Evolutionary conservation across 78 protist genomes (phyloP).

Genomic region (Polysphondylium violaceum): DNA sequence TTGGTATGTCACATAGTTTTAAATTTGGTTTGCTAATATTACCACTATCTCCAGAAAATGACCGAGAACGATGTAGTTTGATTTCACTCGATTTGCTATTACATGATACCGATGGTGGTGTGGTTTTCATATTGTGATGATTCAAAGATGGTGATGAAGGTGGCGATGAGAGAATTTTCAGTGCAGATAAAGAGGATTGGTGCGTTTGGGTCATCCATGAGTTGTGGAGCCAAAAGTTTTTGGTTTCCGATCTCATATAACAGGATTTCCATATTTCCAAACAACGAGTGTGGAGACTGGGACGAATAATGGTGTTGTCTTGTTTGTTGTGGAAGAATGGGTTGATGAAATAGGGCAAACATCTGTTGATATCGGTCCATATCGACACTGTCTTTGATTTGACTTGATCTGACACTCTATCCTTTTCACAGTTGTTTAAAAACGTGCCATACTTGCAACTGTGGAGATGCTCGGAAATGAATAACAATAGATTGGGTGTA

Average conservation of each 20-base stretch:
- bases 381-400: slow-evolving; percentile 42
- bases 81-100: neutral
- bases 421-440: slow-evolving; percentile 53
- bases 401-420: slow-evolving; percentile 15
- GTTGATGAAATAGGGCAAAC: neutral
- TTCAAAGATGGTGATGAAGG: neutral
- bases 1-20: neutral
- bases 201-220: slow-evolving; percentile 22
- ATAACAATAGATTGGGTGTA: slow-evolving; percentile 72
- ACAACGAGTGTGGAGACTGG: slow-evolving; percentile 34
- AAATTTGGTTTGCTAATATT: neutral
- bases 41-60: neutral
- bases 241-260: slow-evolving; percentile 22
- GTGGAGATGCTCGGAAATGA: slow-evolving; percentile 19
- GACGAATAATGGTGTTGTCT: slow-evolving; percentile 15
- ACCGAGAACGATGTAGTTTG: too few relatives aligned
- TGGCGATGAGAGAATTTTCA: neutral
- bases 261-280: slow-evolving; percentile 62
- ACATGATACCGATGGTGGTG: too few relatives aligned
- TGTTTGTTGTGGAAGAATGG: slow-evolving; percentile 2
- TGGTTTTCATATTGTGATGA: neutral
- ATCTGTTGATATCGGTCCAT: slow-evolving; percentile 70
- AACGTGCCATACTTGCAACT: slow-evolving; percentile 82
- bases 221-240: slow-evolving; percentile 13
- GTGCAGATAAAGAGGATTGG: neutral